These are phyloP conservation scores for Psidium guajava DNA, from an alignment of 345 rosid genomes.

Conservation along the genomic window DNA sequence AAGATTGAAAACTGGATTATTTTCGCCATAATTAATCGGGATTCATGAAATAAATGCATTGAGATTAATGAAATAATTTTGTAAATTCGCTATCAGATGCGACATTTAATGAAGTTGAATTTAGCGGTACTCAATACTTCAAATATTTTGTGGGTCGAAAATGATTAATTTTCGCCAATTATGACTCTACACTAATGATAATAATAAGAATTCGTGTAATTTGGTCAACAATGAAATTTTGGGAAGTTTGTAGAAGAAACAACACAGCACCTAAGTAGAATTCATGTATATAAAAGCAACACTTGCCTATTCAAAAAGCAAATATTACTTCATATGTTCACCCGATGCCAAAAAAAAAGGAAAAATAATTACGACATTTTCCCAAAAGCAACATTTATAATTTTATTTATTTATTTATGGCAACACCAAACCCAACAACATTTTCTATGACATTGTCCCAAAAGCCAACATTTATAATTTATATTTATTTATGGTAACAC, in stretches of 20 bases:
- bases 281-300: no score
- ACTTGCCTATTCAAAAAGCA: not conserved
- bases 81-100: rapidly evolving
- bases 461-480: not conserved
- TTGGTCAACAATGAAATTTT: not conserved
- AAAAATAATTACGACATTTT: not conserved
- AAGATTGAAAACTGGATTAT: not conserved
- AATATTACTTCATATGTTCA: not conserved
- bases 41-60: not conserved
- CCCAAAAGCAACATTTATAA: not conserved
- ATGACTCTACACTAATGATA: not conserved
- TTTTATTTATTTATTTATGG: not conserved
- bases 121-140: not conserved
- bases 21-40: not conserved
- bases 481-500: not conserved
- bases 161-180: not conserved
- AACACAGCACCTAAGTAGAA: not conserved
- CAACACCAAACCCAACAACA: not conserved
- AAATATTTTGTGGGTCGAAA: not conserved
- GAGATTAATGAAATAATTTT: not conserved
- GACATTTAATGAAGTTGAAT: not conserved
- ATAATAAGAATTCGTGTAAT: not conserved
- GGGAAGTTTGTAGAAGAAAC: not conserved
- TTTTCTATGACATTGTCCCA: not conserved
- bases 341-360: not conserved